Conservation (phyloP, 106 monocot genomes). For the Platanthera zijinensis region DNA sequence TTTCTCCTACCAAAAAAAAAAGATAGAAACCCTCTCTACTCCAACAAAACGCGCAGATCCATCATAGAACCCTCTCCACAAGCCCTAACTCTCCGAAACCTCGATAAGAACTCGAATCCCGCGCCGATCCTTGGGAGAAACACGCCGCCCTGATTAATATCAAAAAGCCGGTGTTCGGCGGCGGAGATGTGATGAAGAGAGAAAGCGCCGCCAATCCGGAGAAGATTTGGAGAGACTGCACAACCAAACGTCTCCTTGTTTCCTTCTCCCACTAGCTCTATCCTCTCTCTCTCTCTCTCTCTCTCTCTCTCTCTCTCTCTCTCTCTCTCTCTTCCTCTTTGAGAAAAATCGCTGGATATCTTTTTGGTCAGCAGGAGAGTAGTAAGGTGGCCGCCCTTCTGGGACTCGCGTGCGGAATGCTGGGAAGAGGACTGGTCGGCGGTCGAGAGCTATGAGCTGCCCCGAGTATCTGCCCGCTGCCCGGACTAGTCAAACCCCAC, state of each 20-base stretch:
- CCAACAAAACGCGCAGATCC: constrained; percentile 18
- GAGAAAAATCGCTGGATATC: constrained; percentile 30
- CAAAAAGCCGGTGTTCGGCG: not conserved
- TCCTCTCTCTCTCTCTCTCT: not conserved
- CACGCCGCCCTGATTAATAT: not conserved
- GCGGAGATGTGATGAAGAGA: not conserved
- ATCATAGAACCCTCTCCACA: constrained; percentile 1
- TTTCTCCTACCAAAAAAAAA: not conserved
- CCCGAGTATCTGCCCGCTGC: constrained; percentile 17
- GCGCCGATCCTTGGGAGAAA: not conserved
- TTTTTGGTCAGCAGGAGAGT: constrained; percentile 8
- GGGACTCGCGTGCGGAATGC: not conserved
- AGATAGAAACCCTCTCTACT: not conserved
- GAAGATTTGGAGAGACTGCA: not conserved
- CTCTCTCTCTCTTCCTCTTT: not conserved
- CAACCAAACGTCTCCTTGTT: not conserved
- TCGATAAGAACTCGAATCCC: constrained; percentile 6
- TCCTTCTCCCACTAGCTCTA: not conserved
- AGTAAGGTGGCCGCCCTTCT: not conserved
- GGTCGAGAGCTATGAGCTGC: constrained; percentile 9
- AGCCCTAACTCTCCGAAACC: constrained; percentile 4
- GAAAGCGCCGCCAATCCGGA: not conserved
- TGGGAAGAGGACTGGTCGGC: not conserved
- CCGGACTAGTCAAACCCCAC: constrained; percentile 10
- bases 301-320: not conserved